phyloP scores from a whole-genome alignment of 106 monocot species.

The Amphibolis antarctica region DNA sequence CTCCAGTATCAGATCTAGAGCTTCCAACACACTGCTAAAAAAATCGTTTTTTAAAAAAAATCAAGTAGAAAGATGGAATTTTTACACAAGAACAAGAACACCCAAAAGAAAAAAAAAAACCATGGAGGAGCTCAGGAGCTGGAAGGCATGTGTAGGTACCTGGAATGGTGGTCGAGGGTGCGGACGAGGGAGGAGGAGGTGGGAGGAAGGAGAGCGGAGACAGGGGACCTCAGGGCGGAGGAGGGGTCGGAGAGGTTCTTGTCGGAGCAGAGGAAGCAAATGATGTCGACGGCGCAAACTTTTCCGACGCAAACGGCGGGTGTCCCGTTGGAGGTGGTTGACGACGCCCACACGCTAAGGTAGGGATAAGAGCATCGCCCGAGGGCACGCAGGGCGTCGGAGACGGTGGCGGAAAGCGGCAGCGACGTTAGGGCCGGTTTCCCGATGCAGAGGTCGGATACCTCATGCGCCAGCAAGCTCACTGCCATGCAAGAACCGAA shows the following conservation, averaged over 20 bases:
- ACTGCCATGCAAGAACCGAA: constrained; percentile 52
- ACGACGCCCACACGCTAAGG: constrained; percentile 24
- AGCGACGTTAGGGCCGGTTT: constrained; percentile 63
- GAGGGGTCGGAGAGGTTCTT: constrained; percentile 21
- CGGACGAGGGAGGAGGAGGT: constrained; percentile 16
- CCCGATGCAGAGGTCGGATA: constrained; percentile 92
- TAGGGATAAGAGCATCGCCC: constrained; percentile 22
- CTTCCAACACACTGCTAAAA: constrained; percentile 35
- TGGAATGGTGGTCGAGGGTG: constrained; percentile 30
- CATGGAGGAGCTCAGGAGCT: too few relatives aligned
- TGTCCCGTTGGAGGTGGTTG: background rate
- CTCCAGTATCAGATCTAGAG: constrained; percentile 43
- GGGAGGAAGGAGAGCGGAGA: constrained; percentile 27
- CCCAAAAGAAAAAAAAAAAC: background rate
- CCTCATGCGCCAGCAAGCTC: constrained; percentile 32
- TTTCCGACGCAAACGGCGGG: constrained; percentile 22
- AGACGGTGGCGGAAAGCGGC: constrained; percentile 42
- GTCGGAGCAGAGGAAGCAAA: constrained; percentile 53
- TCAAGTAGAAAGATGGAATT: background rate
- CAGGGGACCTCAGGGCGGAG: constrained; percentile 32
- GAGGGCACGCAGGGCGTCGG: constrained; percentile 51
- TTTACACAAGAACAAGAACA: background rate
- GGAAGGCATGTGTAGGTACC: too few relatives aligned
- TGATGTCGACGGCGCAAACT: constrained; percentile 47
- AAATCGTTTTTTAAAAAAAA: too few relatives aligned